phyloP scores from a whole-genome alignment of 805 yeast species.

The Starmera pachycereana region DNA sequence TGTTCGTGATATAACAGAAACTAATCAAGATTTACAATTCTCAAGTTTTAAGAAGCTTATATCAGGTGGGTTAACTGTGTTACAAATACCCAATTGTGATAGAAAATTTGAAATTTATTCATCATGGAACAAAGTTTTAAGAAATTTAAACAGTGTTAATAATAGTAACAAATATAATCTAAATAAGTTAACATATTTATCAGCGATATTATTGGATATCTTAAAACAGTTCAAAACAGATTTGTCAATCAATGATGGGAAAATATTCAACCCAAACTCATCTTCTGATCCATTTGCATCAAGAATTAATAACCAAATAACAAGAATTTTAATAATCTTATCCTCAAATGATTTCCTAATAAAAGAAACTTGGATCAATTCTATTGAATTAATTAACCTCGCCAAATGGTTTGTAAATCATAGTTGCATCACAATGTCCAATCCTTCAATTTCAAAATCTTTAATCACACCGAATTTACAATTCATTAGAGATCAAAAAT shows the following conservation, averaged over 20 bases:
- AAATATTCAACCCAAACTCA: conserved; percentile 1
- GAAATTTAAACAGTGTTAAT: conserved; percentile 5
- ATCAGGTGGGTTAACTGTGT: conserved; percentile 13
- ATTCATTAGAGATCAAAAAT: conserved; percentile 14
- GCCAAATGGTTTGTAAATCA: conserved; percentile 10
- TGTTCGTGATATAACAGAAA: conserved; percentile 9
- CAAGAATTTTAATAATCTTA: conserved; percentile 8
- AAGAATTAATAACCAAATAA: conserved; percentile 16
- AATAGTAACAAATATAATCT: not conserved
- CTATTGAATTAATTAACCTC: conserved; percentile 2
- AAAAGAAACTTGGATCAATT: conserved; percentile 3
- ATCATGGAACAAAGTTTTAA: conserved; percentile 11
- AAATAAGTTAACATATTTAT: not conserved
- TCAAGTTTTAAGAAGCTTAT: conserved; percentile 8
- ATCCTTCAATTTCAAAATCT: conserved; percentile 11
- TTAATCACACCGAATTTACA: conserved; percentile 16
- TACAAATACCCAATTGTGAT: conserved; percentile 5
- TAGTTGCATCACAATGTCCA: conserved; percentile 5
- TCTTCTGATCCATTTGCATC: conserved; percentile 11
- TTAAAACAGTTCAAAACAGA: conserved; percentile 5
- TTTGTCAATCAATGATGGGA: conserved; percentile 3
- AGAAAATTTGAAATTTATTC: conserved; percentile 19
- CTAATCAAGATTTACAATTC: conserved; percentile 4
- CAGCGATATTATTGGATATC: conserved; percentile 3
- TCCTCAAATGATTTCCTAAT: conserved; percentile 8